phyloP scores from a whole-genome alignment of 345 rosid genomes.

The Murraya koenigii region DNA sequence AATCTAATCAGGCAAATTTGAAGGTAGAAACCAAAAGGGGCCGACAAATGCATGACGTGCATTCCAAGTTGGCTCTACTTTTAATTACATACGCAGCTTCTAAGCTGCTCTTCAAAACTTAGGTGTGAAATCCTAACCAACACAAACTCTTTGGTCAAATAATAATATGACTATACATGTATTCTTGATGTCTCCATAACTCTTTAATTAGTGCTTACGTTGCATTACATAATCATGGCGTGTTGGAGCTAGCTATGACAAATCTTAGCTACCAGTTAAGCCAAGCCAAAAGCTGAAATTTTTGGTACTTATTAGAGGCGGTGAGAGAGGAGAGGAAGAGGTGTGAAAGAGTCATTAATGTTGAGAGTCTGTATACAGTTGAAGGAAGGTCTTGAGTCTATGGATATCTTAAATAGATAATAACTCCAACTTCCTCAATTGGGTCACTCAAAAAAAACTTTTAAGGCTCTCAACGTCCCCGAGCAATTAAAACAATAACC shows the following conservation, averaged over 20 bases:
- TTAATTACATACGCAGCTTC: slow-evolving; percentile 6
- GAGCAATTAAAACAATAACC: background rate
- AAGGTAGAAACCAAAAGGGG: slow-evolving; percentile 9
- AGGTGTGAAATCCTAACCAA: slow-evolving; percentile 22
- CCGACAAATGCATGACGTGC: slow-evolving; percentile 53
- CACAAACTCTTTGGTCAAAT: slow-evolving; percentile 15
- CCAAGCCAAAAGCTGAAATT: slow-evolving; percentile 1
- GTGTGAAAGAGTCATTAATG: slow-evolving; percentile 35
- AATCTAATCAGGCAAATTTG: slow-evolving; percentile 23
- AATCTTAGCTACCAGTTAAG: slow-evolving; percentile 22
- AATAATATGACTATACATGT: background rate
- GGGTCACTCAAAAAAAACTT: slow-evolving; percentile 37
- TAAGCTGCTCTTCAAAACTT: slow-evolving; percentile 25
- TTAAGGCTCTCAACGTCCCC: slow-evolving; percentile 21
- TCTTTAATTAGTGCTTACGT: slow-evolving; percentile 10
- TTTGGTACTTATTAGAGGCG: slow-evolving; percentile 30
- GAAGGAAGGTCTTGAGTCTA: slow-evolving; percentile 47
- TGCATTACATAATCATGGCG: slow-evolving; percentile 7
- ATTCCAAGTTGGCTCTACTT: slow-evolving; percentile 45
- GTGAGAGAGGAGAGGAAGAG: slow-evolving; percentile 33
- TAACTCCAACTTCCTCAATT: slow-evolving; percentile 46
- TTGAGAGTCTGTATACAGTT: slow-evolving; percentile 38
- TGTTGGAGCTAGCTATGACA: background rate
- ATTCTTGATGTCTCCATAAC: slow-evolving; percentile 6
- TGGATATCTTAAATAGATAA: slow-evolving; percentile 28